Base-by-base conservation (phyloP, 1,139 yeast genomes). In the Williopsis jadinii region DNA sequence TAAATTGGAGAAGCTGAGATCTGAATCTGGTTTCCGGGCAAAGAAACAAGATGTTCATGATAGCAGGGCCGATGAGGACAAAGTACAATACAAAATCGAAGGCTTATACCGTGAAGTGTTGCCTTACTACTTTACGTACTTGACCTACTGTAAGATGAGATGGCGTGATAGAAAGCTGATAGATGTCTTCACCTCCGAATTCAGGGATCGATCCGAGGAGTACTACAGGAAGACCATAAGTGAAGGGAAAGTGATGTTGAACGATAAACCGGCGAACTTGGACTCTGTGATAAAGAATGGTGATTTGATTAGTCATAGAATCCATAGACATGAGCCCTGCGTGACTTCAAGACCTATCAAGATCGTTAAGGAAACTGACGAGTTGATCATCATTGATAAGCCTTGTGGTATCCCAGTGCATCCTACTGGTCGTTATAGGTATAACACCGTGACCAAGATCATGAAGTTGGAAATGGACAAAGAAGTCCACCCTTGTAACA, bases 61-160 rank as follows among this genome's bases (percentile, higher is more conserved):
- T 43, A 38, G 55, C 47, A 37, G 49, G 38, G 52, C 51, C 19
- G 63, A 61, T 35, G 70, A 68, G 8, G 63, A 56, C 0, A 50
- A 54, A 15, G 58, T 57, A 8, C 56, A 60, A 4, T 56, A 54
- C 42, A 44, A 39, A 3, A 63, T 80, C 3, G 80, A 77, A 12
- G 86, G 84, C 0, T 65, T 75, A 2, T 66, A 86, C 41, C 67
- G 97, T 35, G 68, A 84, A 47, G 86, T 92, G 1, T 72, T 79
- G 1, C 97, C 98, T 0, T 94, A 92, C 58, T 84, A 73, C 57
- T 92, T 78, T 65, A 88, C 95, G 0, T 90, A 92, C 58, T 68
- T 86, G 60, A 92, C 99, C 0, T 86, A 83, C 58, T 90, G 97
- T 62, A 94, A 94, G 60, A 66, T 75, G 58, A 71, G 99, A 53